These are phyloP conservation scores for Oryza officinalis DNA, from an alignment of 176 grass and related monocot species.

Conservation along the genomic window DNA sequence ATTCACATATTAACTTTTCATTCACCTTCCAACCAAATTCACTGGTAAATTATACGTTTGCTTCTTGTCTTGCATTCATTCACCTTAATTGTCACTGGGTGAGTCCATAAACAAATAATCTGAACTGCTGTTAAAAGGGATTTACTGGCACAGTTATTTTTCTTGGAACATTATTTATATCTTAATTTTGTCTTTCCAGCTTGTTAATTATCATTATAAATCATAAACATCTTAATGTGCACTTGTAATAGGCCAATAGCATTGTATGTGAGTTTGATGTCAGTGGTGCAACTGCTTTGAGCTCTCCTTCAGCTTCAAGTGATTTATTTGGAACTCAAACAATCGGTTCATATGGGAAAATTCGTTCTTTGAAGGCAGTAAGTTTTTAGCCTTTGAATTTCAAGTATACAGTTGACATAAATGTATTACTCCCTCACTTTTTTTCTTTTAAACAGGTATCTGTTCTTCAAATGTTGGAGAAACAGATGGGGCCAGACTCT, in stretches of 20 bases:
- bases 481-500: slow-evolving; percentile 95
- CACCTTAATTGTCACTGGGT: background rate
- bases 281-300: slow-evolving; percentile 77
- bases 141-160: slow-evolving; percentile 17
- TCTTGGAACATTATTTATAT: background rate
- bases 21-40: background rate
- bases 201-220: slow-evolving; percentile 7
- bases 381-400: slow-evolving; percentile 36
- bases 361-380: slow-evolving; percentile 96
- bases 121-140: background rate
- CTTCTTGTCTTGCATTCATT: slow-evolving; percentile 4
- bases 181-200: slow-evolving; percentile 5
- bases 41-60: background rate
- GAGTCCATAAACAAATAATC: background rate
- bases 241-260: slow-evolving; percentile 72
- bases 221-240: slow-evolving; percentile 8
- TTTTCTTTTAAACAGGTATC: slow-evolving; percentile 63
- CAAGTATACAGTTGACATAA: slow-evolving; percentile 17
- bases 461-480: slow-evolving; percentile 98
- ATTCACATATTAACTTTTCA: background rate
- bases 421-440: slow-evolving; percentile 33
- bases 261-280: slow-evolving; percentile 88
- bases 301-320: slow-evolving; percentile 74
- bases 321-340: slow-evolving; percentile 95
- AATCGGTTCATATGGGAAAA: slow-evolving; percentile 92